These are phyloP conservation scores for Paracorniculantispora psalliotae DNA, from an alignment of 2,329 filamentous ascomycete species.

Conservation along the genomic window DNA sequence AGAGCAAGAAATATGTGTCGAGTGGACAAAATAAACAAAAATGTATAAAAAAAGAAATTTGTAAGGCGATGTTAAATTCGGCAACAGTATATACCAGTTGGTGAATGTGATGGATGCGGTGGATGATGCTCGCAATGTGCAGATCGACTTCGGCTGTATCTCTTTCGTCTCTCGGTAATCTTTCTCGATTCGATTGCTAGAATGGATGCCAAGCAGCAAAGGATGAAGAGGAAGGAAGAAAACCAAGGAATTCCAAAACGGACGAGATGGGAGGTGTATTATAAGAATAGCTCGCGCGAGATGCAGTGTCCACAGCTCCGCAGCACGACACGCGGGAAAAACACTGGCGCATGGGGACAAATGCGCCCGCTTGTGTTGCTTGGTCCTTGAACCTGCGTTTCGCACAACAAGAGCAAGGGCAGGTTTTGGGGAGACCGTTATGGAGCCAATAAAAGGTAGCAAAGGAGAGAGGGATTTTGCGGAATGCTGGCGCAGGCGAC, in stretches of 20 bases:
- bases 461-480: not conserved
- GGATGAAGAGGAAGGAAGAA: slow-evolving; percentile 7
- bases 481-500: slow-evolving; percentile 12
- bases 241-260: not conserved
- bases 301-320: slow-evolving; percentile 2
- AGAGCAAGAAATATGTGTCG: slow-evolving; percentile 9
- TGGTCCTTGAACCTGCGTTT: not conserved
- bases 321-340: not conserved
- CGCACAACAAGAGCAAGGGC: not conserved
- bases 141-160: not conserved
- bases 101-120: not conserved
- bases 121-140: not conserved
- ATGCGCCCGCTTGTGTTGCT: not conserved
- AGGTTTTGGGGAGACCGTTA: not conserved
- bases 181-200: not conserved
- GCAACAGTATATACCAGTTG: slow-evolving; percentile 10
- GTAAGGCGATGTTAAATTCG: slow-evolving; percentile 7
- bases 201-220: not conserved
- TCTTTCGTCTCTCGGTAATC: not conserved
- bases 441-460: not conserved
- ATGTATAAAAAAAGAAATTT: not conserved
- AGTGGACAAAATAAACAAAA: not conserved
- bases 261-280: slow-evolving; percentile 4
- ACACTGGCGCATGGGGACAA: not conserved
- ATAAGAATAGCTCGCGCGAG: slow-evolving; percentile 7